Evolutionary conservation across 306 rosid genomes (phyloP).

Genomic region (Dalbergia cochinchinensis): DNA sequence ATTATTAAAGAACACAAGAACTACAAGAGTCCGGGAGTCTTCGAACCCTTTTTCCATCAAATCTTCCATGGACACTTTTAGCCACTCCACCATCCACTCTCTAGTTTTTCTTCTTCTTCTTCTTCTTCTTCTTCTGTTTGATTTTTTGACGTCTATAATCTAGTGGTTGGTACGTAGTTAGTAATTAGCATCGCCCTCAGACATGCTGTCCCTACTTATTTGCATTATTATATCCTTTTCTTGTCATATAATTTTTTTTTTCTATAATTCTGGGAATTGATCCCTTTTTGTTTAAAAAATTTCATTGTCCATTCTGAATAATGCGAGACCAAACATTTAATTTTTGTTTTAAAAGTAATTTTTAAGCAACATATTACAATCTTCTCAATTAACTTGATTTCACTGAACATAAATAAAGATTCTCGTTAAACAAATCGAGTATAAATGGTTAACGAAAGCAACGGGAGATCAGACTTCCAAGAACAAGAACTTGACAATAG

Average conservation of each 20-base stretch:
- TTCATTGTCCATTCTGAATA: not conserved
- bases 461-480: not conserved
- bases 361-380: not conserved
- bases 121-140: no score
- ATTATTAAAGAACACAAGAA: no score
- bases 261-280: not conserved
- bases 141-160: no score
- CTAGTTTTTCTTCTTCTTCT: no score
- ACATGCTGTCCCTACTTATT: not conserved
- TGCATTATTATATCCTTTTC: not conserved
- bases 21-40: no score
- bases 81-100: no score
- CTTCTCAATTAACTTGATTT: not conserved
- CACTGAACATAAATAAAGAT: not conserved
- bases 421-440: not conserved
- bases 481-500: not conserved
- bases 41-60: no score
- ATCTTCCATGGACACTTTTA: no score
- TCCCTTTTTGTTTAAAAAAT: no score
- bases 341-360: not conserved
- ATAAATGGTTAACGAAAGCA: not conserved
- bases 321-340: not conserved
- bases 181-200: not conserved
- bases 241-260: not conserved
- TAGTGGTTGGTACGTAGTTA: not conserved